A percentile compares a stretch with the other conserved stretches of the same genome.
phyloP scores from a whole-genome alignment of 345 rosid species.

The Citrus mangshanensis region DNA sequence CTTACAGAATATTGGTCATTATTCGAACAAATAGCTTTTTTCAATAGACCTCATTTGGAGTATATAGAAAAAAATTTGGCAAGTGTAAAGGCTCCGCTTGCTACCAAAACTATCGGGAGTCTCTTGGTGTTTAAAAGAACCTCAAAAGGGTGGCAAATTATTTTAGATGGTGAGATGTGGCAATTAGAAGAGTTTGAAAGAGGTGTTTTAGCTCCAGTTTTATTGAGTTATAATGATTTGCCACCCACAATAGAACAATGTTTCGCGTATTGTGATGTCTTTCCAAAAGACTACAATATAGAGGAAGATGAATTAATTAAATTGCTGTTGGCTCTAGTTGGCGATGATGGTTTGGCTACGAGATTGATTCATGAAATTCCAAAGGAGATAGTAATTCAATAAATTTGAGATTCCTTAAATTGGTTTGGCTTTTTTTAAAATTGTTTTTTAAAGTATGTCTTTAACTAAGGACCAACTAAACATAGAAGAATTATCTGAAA shows the following conservation, averaged over 20 bases:
- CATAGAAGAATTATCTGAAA: constrained; percentile 8
- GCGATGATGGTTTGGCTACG: neutral
- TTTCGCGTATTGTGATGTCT: neutral
- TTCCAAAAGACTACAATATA: neutral
- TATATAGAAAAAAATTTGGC: neutral
- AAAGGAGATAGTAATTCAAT: neutral
- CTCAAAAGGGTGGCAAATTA: neutral
- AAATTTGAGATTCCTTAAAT: neutral
- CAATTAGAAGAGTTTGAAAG: neutral
- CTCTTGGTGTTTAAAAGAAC: neutral
- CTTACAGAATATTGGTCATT: neutral
- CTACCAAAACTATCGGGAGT: neutral
- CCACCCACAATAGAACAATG: no score
- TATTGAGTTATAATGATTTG: neutral
- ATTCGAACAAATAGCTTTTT: neutral
- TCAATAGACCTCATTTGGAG: neutral
- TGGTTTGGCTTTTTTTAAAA: neutral
- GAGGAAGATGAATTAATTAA: neutral
- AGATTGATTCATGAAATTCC: neutral
- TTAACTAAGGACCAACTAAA: no score
- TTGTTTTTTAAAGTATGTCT: no score
- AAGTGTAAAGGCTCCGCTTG: neutral
- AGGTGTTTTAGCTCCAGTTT: neutral
- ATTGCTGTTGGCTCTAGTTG: neutral
- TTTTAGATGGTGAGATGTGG: neutral